Conservation (phyloP, 768 basidiomycete genomes). For the Lactarius deliciosus region DNA sequence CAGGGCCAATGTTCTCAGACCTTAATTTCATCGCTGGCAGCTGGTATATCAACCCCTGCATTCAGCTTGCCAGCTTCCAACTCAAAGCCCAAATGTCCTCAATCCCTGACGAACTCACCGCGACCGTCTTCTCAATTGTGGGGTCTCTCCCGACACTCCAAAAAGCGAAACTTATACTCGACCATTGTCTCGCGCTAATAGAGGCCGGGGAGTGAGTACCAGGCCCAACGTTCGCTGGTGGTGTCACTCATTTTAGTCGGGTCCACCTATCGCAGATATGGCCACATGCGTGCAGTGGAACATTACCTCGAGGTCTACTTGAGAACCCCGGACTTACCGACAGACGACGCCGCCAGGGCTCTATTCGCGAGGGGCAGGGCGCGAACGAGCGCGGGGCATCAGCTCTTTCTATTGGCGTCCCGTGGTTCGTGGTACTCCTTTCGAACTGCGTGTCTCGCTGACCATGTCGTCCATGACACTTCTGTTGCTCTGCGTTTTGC, state of each 20-base stretch:
- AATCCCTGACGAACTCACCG: slow-evolving; percentile 38
- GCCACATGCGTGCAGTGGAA: slow-evolving; percentile 51
- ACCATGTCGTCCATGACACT: neutral
- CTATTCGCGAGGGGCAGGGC: slow-evolving; percentile 60
- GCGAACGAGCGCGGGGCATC: slow-evolving; percentile 54
- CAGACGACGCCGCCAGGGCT: slow-evolving; percentile 51
- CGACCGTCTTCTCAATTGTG: slow-evolving; percentile 37
- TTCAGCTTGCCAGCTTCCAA: neutral
- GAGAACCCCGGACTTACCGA: slow-evolving; percentile 55
- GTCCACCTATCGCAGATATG: slow-evolving; percentile 46
- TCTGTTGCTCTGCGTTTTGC: neutral
- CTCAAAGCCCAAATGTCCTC: slow-evolving; percentile 8
- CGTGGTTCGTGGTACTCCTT: slow-evolving; percentile 44
- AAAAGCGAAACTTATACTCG: slow-evolving; percentile 40
- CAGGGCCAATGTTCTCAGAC: neutral
- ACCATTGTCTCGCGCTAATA: slow-evolving; percentile 38
- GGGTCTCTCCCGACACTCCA: slow-evolving; percentile 34
- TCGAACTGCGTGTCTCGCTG: neutral
- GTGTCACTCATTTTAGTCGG: neutral
- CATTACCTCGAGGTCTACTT: slow-evolving; percentile 66
- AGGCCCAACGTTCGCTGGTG: neutral
- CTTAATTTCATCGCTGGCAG: neutral
- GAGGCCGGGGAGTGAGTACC: slow-evolving; percentile 38
- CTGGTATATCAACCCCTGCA: neutral
- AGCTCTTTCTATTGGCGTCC: slow-evolving; percentile 55